A percentile compares a stretch with the other conserved stretches of the same genome.
Evolutionary conservation across 169 alveolate genomes (phyloP).

Genomic region (Condylostoma magnum): DNA sequence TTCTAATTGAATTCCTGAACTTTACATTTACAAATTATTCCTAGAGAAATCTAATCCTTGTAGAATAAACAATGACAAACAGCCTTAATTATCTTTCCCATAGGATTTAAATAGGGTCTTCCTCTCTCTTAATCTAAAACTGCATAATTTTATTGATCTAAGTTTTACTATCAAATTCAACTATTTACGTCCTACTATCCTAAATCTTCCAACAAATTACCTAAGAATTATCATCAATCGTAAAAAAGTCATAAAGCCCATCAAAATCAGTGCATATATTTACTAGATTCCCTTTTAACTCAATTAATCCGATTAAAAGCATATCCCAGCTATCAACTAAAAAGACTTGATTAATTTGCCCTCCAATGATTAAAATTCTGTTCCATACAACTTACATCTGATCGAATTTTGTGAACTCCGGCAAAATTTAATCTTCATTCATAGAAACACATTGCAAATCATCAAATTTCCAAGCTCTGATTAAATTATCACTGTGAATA

Average conservation of each 20-base stretch:
- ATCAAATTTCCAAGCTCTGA: constrained; percentile 1
- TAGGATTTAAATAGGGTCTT: too few species aligned
- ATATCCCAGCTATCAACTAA: constrained; percentile 1
- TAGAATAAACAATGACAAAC: too few species aligned
- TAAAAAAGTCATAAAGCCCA: background rate
- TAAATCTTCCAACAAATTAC: background rate
- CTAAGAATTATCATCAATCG: background rate
- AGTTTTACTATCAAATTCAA: background rate
- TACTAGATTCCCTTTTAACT: background rate
- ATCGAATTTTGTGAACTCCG: background rate
- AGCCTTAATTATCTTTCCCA: too few species aligned
- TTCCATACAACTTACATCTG: background rate
- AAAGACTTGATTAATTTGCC: background rate
- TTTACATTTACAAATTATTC: too few species aligned
- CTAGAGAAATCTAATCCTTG: too few species aligned
- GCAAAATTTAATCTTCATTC: background rate
- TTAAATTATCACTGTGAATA: constrained; percentile 8
- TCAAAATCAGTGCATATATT: background rate
- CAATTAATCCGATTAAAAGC: background rate
- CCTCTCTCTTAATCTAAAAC: too few species aligned
- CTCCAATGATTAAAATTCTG: background rate
- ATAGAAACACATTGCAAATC: background rate
- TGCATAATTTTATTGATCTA: background rate
- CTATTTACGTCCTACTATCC: background rate
- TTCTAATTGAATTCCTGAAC: too few species aligned